These are phyloP conservation scores for Rugonectria rugulosa DNA, from an alignment of 2,329 filamentous ascomycete species.

Conservation along the genomic window DNA sequence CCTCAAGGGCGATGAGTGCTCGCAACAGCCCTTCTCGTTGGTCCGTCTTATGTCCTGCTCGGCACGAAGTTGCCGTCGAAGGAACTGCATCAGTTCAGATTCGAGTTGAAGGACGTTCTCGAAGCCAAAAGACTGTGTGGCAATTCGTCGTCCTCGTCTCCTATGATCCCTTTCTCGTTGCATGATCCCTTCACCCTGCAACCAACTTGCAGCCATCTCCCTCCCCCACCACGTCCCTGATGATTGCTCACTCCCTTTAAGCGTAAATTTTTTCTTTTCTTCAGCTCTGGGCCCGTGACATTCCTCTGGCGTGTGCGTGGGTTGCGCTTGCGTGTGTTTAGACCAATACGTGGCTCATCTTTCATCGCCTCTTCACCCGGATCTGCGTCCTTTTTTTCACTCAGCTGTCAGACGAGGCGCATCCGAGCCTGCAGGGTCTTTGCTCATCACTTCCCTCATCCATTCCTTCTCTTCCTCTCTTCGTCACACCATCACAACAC, in stretches of 20 bases:
- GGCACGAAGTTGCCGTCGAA: conserved; percentile 10
- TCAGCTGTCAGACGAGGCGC: not conserved
- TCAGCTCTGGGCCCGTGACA: not conserved
- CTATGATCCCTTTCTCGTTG: not conserved
- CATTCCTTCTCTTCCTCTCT: not conserved
- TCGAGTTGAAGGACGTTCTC: not conserved
- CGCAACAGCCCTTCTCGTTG: conserved; percentile 7
- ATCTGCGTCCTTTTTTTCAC: not conserved
- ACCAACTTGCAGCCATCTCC: not conserved
- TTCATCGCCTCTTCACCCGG: conserved; percentile 1
- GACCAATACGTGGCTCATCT: not conserved
- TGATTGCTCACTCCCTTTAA: conserved; percentile 3
- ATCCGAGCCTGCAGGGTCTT: not conserved
- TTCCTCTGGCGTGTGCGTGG: not conserved
- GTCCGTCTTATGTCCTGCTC: not conserved
- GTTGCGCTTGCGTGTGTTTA: not conserved
- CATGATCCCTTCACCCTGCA: not conserved
- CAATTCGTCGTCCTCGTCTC: not conserved
- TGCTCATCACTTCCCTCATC: conserved; percentile 1
- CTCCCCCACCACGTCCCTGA: not conserved
- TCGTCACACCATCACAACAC: not conserved
- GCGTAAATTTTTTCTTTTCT: conserved; percentile 11
- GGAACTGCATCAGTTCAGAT: not conserved
- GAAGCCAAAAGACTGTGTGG: not conserved
- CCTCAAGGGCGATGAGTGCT: not conserved